These are phyloP conservation scores for Candida adriatica DNA, from an alignment of 805 yeast genomes.

Conservation along the genomic window DNA sequence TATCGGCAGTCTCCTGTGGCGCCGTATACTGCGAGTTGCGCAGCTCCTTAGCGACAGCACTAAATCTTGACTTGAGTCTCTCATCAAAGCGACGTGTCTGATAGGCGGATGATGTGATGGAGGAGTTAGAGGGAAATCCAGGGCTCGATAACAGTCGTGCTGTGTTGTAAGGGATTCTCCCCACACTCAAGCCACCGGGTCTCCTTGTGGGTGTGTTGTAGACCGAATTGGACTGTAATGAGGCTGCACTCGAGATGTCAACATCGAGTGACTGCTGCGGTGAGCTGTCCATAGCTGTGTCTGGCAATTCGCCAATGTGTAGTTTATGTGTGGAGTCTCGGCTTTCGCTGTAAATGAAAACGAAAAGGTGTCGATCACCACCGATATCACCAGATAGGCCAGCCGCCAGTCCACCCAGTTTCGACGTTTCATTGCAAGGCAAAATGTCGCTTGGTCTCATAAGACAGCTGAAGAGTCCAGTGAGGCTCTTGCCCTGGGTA, in stretches of 20 bases:
- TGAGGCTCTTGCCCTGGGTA: too few species aligned
- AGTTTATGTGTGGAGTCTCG: neutral
- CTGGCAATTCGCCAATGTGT: neutral
- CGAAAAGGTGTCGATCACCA: neutral
- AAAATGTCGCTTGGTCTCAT: too few species aligned
- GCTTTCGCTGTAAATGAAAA: neutral
- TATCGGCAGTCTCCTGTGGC: neutral
- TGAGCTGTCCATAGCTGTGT: slow-evolving; percentile 3
- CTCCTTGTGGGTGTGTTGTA: slow-evolving; percentile 9
- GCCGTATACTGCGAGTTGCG: neutral
- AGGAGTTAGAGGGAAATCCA: slow-evolving; percentile 6
- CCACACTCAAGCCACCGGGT: too few species aligned
- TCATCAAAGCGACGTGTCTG: slow-evolving; percentile 16
- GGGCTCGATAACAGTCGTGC: slow-evolving; percentile 8
- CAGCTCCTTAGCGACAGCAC: slow-evolving; percentile 5
- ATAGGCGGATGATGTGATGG: slow-evolving; percentile 7
- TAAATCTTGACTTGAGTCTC: slow-evolving; percentile 15
- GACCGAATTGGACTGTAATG: slow-evolving; percentile 10
- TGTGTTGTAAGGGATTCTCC: neutral
- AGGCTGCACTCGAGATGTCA: slow-evolving; percentile 9
- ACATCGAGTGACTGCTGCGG: slow-evolving; percentile 3
- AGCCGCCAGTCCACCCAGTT: too few species aligned
- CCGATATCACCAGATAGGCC: neutral
- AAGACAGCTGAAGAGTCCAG: too few species aligned
- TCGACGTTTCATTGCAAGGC: too few species aligned